Conservation (phyloP, 2,329 filamentous ascomycete genomes). For the Alternaria arbusti region DNA sequence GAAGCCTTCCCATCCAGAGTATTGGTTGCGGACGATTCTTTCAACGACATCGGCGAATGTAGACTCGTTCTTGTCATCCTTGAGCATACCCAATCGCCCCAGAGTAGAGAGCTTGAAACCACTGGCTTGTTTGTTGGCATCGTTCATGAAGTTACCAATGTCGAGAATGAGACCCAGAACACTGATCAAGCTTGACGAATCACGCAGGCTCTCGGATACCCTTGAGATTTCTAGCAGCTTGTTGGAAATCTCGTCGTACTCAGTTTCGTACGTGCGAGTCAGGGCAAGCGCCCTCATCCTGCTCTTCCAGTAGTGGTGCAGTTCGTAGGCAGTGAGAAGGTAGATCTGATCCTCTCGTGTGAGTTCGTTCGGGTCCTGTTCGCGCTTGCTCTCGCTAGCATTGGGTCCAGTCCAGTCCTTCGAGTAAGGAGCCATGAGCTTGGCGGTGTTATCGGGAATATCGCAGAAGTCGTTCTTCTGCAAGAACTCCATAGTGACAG, state of each 20-base stretch:
- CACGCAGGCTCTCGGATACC: constrained; percentile 87
- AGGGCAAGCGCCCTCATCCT: constrained; percentile 89
- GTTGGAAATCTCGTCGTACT: constrained; percentile 88
- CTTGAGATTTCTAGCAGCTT: constrained; percentile 86
- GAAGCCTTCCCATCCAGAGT: constrained; percentile 93
- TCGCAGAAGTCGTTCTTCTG: constrained; percentile 92
- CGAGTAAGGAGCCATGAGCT: constrained; percentile 92
- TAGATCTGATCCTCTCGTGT: constrained; percentile 96
- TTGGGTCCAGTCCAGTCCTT: constrained; percentile 95
- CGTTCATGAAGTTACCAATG: constrained; percentile 99
- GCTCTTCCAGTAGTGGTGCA: constrained; percentile 98
- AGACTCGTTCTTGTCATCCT: constrained; percentile 98
- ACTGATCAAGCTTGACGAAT: constrained; percentile 93
- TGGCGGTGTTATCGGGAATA: constrained; percentile 86
- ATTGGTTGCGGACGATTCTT: constrained; percentile 94
- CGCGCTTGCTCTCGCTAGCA: constrained; percentile 76
- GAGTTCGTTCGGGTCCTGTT: constrained; percentile 85
- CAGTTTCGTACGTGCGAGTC: constrained; percentile 80
- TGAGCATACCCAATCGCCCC: constrained; percentile 92
- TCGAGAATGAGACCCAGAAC: constrained; percentile 94
- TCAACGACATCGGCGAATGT: constrained; percentile 96
- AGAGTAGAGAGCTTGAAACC: constrained; percentile 98
- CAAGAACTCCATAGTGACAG: constrained; percentile 94
- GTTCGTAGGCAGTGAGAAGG: constrained; percentile 87
- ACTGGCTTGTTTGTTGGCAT: constrained; percentile 95